Conservation (phyloP, 257 asterid species). For the Fraxinus cuspidata region DNA sequence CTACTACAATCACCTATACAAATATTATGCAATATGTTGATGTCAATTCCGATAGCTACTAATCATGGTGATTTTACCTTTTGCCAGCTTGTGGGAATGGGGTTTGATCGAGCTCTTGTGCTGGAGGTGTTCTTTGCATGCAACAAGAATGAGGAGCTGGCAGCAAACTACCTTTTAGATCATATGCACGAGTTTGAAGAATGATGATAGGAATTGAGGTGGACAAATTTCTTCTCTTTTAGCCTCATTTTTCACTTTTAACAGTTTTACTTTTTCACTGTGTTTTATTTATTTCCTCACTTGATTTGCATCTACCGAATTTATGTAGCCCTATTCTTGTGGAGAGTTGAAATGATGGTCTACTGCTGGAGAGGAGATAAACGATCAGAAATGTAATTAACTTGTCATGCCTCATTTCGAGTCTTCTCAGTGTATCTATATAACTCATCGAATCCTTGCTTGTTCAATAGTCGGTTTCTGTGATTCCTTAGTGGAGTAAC, state of each 20-base stretch:
- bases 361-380: constrained; percentile 7
- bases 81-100: constrained; percentile 88
- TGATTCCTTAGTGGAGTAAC: neutral
- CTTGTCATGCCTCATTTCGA: constrained; percentile 7
- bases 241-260: neutral
- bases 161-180: constrained; percentile 94
- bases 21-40: neutral
- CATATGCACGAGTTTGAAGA: constrained; percentile 81
- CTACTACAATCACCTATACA: neutral
- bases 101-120: constrained; percentile 73
- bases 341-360: constrained; percentile 18
- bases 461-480: neutral
- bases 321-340: constrained; percentile 6
- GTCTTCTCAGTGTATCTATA: neutral
- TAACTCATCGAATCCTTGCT: neutral
- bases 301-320: constrained; percentile 3
- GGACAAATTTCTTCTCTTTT: neutral
- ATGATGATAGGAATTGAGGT: constrained; percentile 31
- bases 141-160: constrained; percentile 90
- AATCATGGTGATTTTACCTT: neutral
- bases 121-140: constrained; percentile 81
- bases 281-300: neutral
- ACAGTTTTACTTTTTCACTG: neutral
- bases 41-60: neutral
- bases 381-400: constrained; percentile 24